These are phyloP conservation scores for Simplicillium aogashimaense DNA, from an alignment of 2,329 filamentous ascomycete species.

Conservation along the genomic window DNA sequence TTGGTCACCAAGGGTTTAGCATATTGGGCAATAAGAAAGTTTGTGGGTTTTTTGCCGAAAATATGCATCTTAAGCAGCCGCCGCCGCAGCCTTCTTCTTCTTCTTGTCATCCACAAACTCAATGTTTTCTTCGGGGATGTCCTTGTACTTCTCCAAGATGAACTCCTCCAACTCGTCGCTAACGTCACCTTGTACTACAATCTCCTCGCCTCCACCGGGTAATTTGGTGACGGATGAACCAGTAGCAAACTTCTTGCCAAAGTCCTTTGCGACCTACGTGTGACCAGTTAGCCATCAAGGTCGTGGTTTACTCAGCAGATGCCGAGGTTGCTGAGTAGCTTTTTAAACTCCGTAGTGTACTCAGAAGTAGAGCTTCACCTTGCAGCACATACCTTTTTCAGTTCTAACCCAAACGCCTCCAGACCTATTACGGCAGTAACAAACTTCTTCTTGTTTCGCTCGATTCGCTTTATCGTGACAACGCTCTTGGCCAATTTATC, in stretches of 20 bases:
- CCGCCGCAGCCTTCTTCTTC: constrained; percentile 46
- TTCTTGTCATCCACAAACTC: constrained; percentile 95
- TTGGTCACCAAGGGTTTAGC: background rate
- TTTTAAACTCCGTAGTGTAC: no score
- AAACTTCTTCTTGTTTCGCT: constrained; percentile 95
- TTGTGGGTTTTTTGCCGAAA: background rate
- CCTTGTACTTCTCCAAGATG: constrained; percentile 76
- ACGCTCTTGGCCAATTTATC: constrained; percentile 76
- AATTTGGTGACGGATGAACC: constrained; percentile 87
- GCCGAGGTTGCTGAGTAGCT: no score
- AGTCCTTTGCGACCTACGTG: constrained; percentile 68
- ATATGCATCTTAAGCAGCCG: background rate
- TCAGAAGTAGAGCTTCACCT: no score
- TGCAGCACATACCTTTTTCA: constrained; percentile 60
- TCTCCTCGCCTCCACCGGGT: constrained; percentile 80
- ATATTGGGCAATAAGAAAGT: background rate
- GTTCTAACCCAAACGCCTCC: constrained; percentile 80
- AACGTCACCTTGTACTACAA: constrained; percentile 94
- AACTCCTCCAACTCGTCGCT: constrained; percentile 93
- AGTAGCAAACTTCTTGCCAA: constrained; percentile 98
- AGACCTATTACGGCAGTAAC: constrained; percentile 88
- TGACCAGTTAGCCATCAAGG: background rate
- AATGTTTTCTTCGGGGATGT: constrained; percentile 90
- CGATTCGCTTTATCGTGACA: constrained; percentile 89
- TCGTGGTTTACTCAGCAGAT: no score